Conservation (phyloP, 1,284 basidiomycete species). For the Malassezia caprae region DNA sequence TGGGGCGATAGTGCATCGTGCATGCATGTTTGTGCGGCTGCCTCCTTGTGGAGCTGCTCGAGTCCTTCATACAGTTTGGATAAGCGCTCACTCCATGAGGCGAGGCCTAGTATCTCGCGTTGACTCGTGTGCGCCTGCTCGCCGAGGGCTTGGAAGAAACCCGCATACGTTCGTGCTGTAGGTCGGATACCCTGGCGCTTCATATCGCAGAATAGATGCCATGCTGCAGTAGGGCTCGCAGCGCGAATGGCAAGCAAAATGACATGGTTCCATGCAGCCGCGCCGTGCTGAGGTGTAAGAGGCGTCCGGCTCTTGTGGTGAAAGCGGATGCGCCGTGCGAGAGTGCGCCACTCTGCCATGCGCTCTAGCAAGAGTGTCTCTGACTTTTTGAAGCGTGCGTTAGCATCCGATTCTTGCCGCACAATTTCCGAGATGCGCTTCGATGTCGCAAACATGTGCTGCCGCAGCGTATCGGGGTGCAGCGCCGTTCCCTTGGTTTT, state of each 20-base stretch:
- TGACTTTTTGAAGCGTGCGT: neutral
- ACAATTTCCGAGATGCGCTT: constrained; percentile 4
- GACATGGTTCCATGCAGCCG: constrained; percentile 17
- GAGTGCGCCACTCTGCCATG: constrained; percentile 9
- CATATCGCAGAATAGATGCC: constrained; percentile 15
- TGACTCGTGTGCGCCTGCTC: neutral
- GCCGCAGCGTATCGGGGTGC: constrained; percentile 6
- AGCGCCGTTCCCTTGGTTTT: neutral
- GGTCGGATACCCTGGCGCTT: constrained; percentile 6
- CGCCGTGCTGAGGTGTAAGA: constrained; percentile 7
- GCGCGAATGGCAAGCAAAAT: constrained; percentile 10
- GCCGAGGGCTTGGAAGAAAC: constrained; percentile 7
- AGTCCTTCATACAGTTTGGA: constrained; percentile 2
- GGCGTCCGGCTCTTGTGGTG: neutral
- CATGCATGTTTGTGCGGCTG: neutral
- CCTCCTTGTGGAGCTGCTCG: neutral
- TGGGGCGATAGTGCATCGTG: neutral
- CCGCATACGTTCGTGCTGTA: constrained; percentile 9
- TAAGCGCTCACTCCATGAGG: constrained; percentile 1
- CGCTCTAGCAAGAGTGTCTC: neutral
- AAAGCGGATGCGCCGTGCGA: constrained; percentile 1
- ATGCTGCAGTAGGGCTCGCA: constrained; percentile 3
- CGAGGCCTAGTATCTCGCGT: neutral
- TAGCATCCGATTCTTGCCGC: neutral
- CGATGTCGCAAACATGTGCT: constrained; percentile 9